These are phyloP conservation scores for Tilletiaria anomala DNA, from an alignment of 1,284 basidiomycete species.

Conservation along the genomic window DNA sequence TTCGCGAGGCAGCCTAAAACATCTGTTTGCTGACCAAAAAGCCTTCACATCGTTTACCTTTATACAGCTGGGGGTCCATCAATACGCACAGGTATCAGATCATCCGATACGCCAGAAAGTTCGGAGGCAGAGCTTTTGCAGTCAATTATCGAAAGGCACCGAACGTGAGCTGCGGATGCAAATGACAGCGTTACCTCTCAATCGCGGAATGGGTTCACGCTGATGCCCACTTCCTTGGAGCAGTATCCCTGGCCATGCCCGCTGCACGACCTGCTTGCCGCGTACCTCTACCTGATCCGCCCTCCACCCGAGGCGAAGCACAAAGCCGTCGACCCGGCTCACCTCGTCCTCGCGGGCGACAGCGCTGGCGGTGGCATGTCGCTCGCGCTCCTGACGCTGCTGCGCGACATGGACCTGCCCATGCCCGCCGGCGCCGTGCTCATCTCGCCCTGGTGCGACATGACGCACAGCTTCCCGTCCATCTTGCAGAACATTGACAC, in stretches of 20 bases:
- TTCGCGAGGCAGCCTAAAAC: too few relatives aligned
- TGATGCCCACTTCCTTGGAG: too few relatives aligned
- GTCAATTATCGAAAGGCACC: constrained; percentile 39
- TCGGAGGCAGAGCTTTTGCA: constrained; percentile 41
- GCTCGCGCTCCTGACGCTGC: constrained; percentile 71
- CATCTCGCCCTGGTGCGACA: constrained; percentile 58
- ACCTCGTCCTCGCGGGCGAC: constrained; percentile 71
- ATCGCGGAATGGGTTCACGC: too few relatives aligned
- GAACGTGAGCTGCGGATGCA: too few relatives aligned
- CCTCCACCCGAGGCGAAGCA: constrained; percentile 53
- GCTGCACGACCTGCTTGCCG: constrained; percentile 69
- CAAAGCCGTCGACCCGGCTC: constrained; percentile 58
- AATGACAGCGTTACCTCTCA: too few relatives aligned
- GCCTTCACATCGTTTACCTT: not conserved
- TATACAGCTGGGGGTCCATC: constrained; percentile 46
- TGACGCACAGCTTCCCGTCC: constrained; percentile 87
- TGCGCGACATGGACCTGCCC: constrained; percentile 71
- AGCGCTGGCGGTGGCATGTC: constrained; percentile 84
- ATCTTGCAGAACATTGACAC: constrained; percentile 67
- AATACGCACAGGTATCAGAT: constrained; percentile 44
- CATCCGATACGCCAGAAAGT: constrained; percentile 41
- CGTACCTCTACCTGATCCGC: constrained; percentile 59
- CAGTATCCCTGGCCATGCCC: constrained; percentile 76
- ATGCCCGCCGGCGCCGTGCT: constrained; percentile 50
- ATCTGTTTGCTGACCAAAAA: not conserved